phyloP scores from a whole-genome alignment of 2,329 filamentous ascomycete genomes.

The Magnaporthiopsis rhizophila region DNA sequence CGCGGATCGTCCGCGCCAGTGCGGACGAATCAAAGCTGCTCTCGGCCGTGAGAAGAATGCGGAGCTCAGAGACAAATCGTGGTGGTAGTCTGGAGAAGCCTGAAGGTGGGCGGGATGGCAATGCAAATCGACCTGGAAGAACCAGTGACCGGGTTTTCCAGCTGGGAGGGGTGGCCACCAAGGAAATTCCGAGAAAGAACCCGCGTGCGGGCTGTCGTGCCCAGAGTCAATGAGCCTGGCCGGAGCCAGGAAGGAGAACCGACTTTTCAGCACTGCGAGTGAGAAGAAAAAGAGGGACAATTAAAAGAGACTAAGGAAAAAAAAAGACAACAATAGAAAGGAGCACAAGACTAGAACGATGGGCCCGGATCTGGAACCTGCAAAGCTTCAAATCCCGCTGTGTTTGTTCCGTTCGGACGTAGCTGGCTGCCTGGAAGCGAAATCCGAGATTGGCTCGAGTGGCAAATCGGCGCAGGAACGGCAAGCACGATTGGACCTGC shows the following conservation, averaged over 20 bases:
- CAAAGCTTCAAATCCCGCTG: neutral
- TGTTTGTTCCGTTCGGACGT: neutral
- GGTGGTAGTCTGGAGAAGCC: neutral
- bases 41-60: neutral
- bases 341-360: neutral
- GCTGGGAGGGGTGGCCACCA: neutral
- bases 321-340: neutral
- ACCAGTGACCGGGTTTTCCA: neutral
- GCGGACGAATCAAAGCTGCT: neutral
- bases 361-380: neutral
- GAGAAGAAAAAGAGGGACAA: neutral
- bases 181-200: neutral
- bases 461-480: neutral
- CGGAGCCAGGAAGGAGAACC: neutral
- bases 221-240: neutral
- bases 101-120: neutral
- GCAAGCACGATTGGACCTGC: neutral
- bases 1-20: neutral
- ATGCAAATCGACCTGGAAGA: neutral
- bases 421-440: neutral
- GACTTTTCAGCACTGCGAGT: neutral
- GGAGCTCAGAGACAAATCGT: neutral
- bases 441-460: neutral
- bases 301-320: neutral
- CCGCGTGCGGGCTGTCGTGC: no score